Conservation (phyloP, 1,284 basidiomycete species). For the Irpex sp. region DNA sequence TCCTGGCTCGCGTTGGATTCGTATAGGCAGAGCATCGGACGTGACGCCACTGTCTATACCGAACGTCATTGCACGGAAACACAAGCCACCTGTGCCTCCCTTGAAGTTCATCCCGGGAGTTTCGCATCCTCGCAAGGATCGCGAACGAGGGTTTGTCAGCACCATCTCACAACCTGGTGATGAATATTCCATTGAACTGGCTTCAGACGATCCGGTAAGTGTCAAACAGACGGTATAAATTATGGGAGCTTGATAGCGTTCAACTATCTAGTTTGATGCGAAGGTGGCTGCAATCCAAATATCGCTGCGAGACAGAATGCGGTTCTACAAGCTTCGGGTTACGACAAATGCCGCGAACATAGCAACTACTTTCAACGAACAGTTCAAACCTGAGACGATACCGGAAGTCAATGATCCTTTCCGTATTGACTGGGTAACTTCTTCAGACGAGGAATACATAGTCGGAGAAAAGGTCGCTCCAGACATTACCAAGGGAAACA, state of each 20-base stretch:
- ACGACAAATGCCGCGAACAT: constrained; percentile 73
- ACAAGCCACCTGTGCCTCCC: constrained; percentile 38
- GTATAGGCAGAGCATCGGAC: constrained; percentile 91
- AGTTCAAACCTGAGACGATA: constrained; percentile 78
- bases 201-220: constrained; percentile 62
- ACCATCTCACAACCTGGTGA: constrained; percentile 31
- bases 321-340: constrained; percentile 83
- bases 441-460: constrained; percentile 44
- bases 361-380: constrained; percentile 72
- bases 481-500: constrained; percentile 2
- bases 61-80: constrained; percentile 74
- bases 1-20: constrained; percentile 84
- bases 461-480: constrained; percentile 67
- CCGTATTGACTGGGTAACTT: constrained; percentile 77
- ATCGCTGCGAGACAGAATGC: constrained; percentile 81
- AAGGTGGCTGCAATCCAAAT: constrained; percentile 71
- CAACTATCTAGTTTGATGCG: constrained; percentile 53
- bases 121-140: constrained; percentile 42
- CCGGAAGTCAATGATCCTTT: constrained; percentile 79
- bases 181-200: constrained; percentile 40
- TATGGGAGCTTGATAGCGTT: neutral
- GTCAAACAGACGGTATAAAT: neutral
- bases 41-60: constrained; percentile 73
- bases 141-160: constrained; percentile 22
- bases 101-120: constrained; percentile 47